phyloP scores from a whole-genome alignment of 73 alveolate species.

The Paraurostyla sp. region DNA sequence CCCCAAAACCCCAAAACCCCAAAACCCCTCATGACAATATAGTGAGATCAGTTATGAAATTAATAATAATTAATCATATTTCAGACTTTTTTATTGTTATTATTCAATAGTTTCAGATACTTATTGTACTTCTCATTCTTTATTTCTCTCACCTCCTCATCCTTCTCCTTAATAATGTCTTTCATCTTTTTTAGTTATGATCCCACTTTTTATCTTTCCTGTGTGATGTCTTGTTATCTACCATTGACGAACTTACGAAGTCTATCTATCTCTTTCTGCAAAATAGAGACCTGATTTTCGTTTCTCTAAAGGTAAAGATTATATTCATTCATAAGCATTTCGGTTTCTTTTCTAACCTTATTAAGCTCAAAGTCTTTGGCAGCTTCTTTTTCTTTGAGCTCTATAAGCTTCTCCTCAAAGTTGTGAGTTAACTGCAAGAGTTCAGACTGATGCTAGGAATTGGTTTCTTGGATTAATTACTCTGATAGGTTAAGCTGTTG shows the following conservation, averaged over 20 bases:
- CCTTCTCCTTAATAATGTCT: constrained; percentile 27
- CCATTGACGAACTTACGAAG: constrained; percentile 22
- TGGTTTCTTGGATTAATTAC: neutral
- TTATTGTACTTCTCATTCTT: constrained; percentile 18
- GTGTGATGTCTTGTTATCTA: neutral
- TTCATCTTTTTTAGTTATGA: constrained; percentile 19
- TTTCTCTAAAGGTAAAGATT: neutral
- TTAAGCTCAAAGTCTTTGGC: neutral
- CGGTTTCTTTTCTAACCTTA: neutral
- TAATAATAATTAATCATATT: too few species aligned
- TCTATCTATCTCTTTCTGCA: constrained; percentile 19
- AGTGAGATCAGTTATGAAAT: too few species aligned
- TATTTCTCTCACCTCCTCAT: neutral
- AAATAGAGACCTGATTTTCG: neutral
- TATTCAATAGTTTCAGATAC: constrained; percentile 6
- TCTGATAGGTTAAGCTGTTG: neutral
- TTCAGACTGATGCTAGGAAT: neutral
- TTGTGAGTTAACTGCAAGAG: neutral
- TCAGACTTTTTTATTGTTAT: too few species aligned
- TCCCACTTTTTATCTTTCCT: constrained; percentile 2
- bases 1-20: too few species aligned
- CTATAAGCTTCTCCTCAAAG: constrained; percentile 13
- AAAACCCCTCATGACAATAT: too few species aligned
- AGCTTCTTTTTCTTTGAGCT: constrained; percentile 29
- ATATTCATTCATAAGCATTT: neutral